These are phyloP conservation scores for Asparagopsis taxiformis DNA, from an alignment of 31 red algal species.

Conservation along the genomic window DNA sequence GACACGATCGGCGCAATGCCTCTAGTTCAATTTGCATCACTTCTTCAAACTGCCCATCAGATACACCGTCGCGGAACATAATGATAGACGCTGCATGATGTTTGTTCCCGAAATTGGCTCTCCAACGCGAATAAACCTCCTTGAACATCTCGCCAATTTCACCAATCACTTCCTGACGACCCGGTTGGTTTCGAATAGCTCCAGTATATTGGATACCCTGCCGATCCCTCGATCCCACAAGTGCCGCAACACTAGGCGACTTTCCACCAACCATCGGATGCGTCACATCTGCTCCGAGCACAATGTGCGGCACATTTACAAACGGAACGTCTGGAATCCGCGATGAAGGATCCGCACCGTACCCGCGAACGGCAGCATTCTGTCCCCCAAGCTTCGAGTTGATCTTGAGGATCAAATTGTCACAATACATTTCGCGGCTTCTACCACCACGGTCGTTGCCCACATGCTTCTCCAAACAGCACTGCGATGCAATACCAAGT, in stretches of 20 bases:
- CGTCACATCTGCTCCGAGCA: constrained; percentile 71
- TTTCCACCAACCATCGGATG: constrained; percentile 55
- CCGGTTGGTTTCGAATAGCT: constrained; percentile 16
- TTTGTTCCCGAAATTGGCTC: constrained; percentile 19
- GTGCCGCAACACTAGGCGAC: constrained; percentile 27
- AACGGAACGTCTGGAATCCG: constrained; percentile 31
- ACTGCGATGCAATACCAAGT: constrained; percentile 49
- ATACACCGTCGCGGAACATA: constrained; percentile 74
- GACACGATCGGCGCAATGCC: constrained; percentile 36
- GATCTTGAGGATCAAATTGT: constrained; percentile 68
- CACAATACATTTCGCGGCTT: constrained; percentile 51
- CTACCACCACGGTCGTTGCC: not conserved
- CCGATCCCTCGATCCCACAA: constrained; percentile 26
- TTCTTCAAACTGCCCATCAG: constrained; percentile 69
- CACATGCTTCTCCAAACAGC: constrained; percentile 34
- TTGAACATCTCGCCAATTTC: constrained; percentile 52
- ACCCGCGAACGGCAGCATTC: constrained; percentile 29
- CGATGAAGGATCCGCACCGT: not conserved
- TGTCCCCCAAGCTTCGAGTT: constrained; percentile 79
- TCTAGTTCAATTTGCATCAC: constrained; percentile 55
- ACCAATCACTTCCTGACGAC: constrained; percentile 10
- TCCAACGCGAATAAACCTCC: constrained; percentile 50
- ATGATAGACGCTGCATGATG: constrained; percentile 39
- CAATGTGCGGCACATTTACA: constrained; percentile 44
- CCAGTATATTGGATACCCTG: constrained; percentile 27